A percentile compares a stretch with the other conserved stretches of the same genome.
phyloP scores from a whole-genome alignment of 805 yeast genomes.

The Ogataea corticis region DNA sequence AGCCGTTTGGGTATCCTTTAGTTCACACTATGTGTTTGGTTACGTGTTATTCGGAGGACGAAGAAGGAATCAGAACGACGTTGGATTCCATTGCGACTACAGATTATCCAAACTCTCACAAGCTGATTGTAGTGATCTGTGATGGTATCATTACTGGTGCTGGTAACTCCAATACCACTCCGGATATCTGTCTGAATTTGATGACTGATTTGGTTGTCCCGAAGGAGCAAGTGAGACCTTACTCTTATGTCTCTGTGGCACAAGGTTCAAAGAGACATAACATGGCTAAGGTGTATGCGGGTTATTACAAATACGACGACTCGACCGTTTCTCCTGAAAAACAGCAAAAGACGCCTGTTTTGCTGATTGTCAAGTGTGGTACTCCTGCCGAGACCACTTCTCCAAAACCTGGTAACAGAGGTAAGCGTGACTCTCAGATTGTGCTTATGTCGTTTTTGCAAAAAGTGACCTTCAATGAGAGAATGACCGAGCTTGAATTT shows the following conservation, averaged over 20 bases:
- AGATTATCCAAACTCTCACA: slow-evolving; percentile 94
- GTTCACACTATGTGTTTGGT: slow-evolving; percentile 74
- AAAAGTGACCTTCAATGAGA: slow-evolving; percentile 83
- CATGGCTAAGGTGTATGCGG: slow-evolving; percentile 96
- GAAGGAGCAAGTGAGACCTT: slow-evolving; percentile 72
- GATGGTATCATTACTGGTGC: slow-evolving; percentile 95
- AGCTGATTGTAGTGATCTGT: slow-evolving; percentile 79
- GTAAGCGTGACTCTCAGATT: slow-evolving; percentile 93
- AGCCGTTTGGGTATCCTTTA: slow-evolving; percentile 83
- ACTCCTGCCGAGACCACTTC: slow-evolving; percentile 73
- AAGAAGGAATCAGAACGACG: slow-evolving; percentile 80
- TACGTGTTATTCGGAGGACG: slow-evolving; percentile 95
- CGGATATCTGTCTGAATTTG: slow-evolving; percentile 85
- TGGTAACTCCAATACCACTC: slow-evolving; percentile 84
- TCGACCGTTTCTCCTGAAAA: slow-evolving; percentile 71
- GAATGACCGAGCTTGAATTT: slow-evolving; percentile 89
- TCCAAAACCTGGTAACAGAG: slow-evolving; percentile 88
- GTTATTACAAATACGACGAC: slow-evolving; percentile 86
- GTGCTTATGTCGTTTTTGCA: slow-evolving; percentile 89
- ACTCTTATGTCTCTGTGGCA: slow-evolving; percentile 94
- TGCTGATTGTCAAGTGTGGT: slow-evolving; percentile 84
- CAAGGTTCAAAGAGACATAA: slow-evolving; percentile 93
- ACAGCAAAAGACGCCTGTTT: slow-evolving; percentile 82
- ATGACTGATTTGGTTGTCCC: slow-evolving; percentile 77
- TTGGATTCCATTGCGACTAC: slow-evolving; percentile 93